phyloP scores from a whole-genome alignment of 2,329 filamentous ascomycete genomes.

The Fusarium coffeatum region DNA sequence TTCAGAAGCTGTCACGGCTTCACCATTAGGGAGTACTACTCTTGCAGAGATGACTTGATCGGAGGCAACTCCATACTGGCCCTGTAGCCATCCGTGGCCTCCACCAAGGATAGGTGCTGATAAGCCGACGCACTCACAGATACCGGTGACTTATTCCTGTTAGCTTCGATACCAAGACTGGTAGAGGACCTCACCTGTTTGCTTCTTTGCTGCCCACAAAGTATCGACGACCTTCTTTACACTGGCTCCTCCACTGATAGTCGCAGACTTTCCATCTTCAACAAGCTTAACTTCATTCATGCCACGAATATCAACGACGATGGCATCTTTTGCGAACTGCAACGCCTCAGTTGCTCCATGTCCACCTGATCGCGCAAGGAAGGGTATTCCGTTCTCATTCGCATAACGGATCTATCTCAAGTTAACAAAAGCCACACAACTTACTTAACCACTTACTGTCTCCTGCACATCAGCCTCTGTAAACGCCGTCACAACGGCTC shows the following conservation, averaged over 20 bases:
- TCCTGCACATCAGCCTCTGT: conserved; percentile 31
- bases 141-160: conserved; percentile 35
- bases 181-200: conserved; percentile 15
- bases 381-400: conserved; percentile 7
- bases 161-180: neutral
- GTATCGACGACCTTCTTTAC: conserved; percentile 17
- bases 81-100: conserved; percentile 35
- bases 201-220: conserved; percentile 23
- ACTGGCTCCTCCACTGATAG: conserved; percentile 13
- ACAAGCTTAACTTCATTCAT: conserved; percentile 1
- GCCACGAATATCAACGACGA: conserved; percentile 20
- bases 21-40: conserved; percentile 17
- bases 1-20: conserved; percentile 18
- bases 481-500: conserved; percentile 13
- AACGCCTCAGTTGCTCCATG: conserved; percentile 33
- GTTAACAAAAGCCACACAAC: accelerated
- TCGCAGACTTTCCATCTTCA: neutral
- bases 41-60: conserved; percentile 31
- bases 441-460: neutral
- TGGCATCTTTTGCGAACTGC: conserved; percentile 12
- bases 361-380: conserved; percentile 28
- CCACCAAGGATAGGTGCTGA: conserved; percentile 40
- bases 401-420: conserved; percentile 21
- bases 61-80: conserved; percentile 17
- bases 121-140: conserved; percentile 45